Base-by-base conservation (phyloP, 2,329 filamentous ascomycete species). In the Mycocentrospora acerina region DNA sequence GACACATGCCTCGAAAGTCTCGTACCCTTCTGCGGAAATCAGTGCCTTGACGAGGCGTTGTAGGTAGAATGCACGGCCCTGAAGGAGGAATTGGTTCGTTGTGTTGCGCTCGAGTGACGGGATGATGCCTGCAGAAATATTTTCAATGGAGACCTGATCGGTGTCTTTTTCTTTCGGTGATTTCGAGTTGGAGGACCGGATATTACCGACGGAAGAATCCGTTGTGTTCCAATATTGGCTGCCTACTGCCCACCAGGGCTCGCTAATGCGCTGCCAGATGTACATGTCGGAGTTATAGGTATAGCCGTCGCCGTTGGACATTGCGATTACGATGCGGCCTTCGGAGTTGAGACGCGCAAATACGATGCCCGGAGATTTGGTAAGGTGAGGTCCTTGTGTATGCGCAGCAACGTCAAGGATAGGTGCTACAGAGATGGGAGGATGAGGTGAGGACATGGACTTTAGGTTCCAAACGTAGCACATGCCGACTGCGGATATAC, bases 201-300 rank as follows among this genome's bases (percentile, higher is more conserved):
- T 70, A 34, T 90, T 87, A 32, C 86, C 84, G 36, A 95, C 82
- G 1, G 90, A 90, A 2, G 89, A 90, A 59, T 96, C 93, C 36
- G 90, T 95, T 1, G 90, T 94, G 67, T 98, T 97, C 94, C 93
- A 98, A 66, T 98, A 98, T 64, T 98, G 93, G 54, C 88, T 95
- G 13, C 90, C 90, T 0, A 97, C 90, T 0, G 91, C 91, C 90
- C 93, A 98, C 93, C 93, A 98, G 2, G 88, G 80, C 64, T 98
- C 94, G 2, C 90, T 95, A n/a, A 98, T 76, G 8, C 90, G 83
- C 67, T 97, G 91, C 93, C 93, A 98, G 7, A 83, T 81, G 66
- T 83, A 91, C 85, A 98, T 87, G 13, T 79, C 77, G 1, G 86
- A 80, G 2, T 88, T 88, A 68, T 98, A 98, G 36, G 84, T 84